Conservation (phyloP, 176 grass and related monocot species). For the Dendrocalamus sinicus region DNA sequence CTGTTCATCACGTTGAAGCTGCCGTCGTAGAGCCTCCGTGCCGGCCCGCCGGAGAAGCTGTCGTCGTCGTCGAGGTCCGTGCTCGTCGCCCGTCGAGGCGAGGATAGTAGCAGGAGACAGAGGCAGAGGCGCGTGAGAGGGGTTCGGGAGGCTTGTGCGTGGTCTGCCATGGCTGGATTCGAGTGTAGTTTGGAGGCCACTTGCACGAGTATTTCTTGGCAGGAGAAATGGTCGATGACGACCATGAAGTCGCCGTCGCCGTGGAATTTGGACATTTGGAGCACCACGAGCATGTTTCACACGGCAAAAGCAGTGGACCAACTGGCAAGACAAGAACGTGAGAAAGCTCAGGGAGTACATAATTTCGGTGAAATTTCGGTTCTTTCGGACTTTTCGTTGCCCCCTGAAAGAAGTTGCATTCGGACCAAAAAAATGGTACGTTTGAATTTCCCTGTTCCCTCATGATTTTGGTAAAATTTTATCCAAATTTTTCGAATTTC, state of each 20-base stretch:
- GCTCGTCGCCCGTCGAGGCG: constrained; percentile 24
- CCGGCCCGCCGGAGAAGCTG: neutral
- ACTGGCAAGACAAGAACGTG: constrained; percentile 11
- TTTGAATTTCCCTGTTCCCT: too few species aligned
- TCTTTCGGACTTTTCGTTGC: too few species aligned
- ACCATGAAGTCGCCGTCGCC: neutral
- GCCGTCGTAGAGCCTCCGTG: constrained; percentile 2
- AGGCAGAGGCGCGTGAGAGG: neutral
- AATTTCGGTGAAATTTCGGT: too few species aligned
- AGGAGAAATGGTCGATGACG: neutral
- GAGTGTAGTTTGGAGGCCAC: neutral
- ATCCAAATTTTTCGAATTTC: too few species aligned
- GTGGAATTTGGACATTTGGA: constrained; percentile 54
- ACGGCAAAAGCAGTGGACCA: constrained; percentile 36
- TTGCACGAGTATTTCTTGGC: neutral
- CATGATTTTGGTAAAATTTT: too few species aligned
- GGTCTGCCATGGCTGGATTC: constrained; percentile 37
- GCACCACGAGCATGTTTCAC: neutral
- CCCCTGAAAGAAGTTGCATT: too few species aligned
- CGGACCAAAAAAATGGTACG: too few species aligned
- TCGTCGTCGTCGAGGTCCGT: constrained; percentile 10
- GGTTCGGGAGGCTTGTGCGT: neutral
- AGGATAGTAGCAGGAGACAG: constrained; percentile 19
- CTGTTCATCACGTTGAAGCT: constrained; percentile 30
- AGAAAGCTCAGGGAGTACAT: too few species aligned